These are phyloP conservation scores for Musa acuminata DNA, from an alignment of 176 grass and related monocot genomes.

Conservation along the genomic window DNA sequence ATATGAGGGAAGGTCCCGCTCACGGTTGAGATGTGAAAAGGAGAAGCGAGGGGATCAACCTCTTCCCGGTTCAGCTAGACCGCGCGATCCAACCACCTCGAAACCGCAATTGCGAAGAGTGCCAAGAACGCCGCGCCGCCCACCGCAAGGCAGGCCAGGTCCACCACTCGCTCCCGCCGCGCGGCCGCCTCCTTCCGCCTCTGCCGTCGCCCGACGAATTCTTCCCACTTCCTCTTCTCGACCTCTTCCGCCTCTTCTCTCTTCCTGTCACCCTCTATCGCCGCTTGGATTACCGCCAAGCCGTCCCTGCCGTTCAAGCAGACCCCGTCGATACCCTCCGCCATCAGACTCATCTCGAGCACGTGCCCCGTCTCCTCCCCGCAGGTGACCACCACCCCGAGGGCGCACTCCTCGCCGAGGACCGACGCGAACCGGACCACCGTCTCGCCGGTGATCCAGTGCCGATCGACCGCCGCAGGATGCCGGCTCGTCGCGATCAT, in stretches of 20 bases:
- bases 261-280: slow-evolving; percentile 23
- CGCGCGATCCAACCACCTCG: slow-evolving; percentile 19
- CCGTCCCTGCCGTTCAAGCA: slow-evolving; percentile 33
- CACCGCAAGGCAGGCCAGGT: slow-evolving; percentile 48
- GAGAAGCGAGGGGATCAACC: no score
- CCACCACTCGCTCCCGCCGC: slow-evolving; percentile 35
- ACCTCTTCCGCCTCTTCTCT: slow-evolving; percentile 16
- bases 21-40: no score
- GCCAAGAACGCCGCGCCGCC: slow-evolving; percentile 43
- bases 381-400: slow-evolving; percentile 39
- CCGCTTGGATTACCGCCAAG: slow-evolving; percentile 30
- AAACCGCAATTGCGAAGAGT: slow-evolving; percentile 29
- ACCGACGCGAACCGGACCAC: slow-evolving; percentile 46
- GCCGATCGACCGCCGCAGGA: slow-evolving; percentile 39
- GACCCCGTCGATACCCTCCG: slow-evolving; percentile 47
- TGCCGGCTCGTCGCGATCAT: slow-evolving; percentile 43
- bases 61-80: neutral
- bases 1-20: no score
- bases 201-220: slow-evolving; percentile 30
- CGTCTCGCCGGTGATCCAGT: slow-evolving; percentile 51
- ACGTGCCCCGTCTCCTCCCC: slow-evolving; percentile 35
- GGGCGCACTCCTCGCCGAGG: slow-evolving; percentile 17
- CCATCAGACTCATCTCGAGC: slow-evolving; percentile 43
- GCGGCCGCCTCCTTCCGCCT: slow-evolving; percentile 38
- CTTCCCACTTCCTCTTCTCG: slow-evolving; percentile 29